Conservation (phyloP, 2,329 filamentous ascomycete species). For the Hypoxylon sp. region DNA sequence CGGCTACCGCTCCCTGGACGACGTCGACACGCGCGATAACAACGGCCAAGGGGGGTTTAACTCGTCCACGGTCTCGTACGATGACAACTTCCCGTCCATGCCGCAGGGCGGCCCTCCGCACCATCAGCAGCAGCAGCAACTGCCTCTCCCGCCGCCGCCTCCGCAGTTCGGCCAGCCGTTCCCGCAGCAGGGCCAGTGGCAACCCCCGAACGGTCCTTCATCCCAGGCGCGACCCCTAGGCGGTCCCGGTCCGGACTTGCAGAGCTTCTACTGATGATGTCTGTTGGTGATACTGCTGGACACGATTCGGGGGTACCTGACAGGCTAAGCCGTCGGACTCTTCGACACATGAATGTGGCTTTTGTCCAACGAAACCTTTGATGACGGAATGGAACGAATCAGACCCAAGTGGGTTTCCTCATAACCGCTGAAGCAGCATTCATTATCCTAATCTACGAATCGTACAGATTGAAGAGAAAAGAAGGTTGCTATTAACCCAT, state of each 20-base stretch:
- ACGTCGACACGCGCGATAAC: constrained; percentile 61
- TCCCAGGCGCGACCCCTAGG: constrained; percentile 23
- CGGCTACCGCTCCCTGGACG: constrained; percentile 72
- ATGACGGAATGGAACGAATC: not conserved
- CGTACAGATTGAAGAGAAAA: too few species aligned
- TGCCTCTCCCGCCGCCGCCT: constrained; percentile 6
- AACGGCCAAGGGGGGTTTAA: constrained; percentile 54
- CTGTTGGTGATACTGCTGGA: not conserved
- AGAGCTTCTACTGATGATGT: constrained; percentile 50
- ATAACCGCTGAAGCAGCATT: too few species aligned
- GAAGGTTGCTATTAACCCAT: not conserved
- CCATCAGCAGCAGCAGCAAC: constrained; percentile 10
- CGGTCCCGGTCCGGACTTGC: constrained; percentile 47
- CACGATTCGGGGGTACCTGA: not conserved
- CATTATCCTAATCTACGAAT: too few species aligned
- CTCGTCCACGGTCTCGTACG: constrained; percentile 53
- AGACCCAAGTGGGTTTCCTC: not conserved
- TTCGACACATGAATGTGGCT: not conserved
- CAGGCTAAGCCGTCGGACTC: not conserved
- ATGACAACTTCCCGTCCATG: constrained; percentile 50
- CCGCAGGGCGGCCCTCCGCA: constrained; percentile 39
- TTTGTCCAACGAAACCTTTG: not conserved
- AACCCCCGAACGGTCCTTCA: constrained; percentile 28
- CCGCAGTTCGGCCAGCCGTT: constrained; percentile 34
- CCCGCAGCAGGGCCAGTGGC: constrained; percentile 38